A percentile compares a stretch with the other conserved stretches of the same genome.
Conservation (phyloP, 345 rosid species). For the thale cress (Arabidopsis thaliana) region TAIR10.1 NC_003075.7:16842001-16842500, state of each 20-base stretch:
- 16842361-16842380: conserved; percentile 70
- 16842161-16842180: background rate
- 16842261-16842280: conserved; percentile 43
- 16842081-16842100: conserved; percentile 9
- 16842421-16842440: conserved; percentile 86
- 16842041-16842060: conserved; percentile 31
- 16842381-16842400: conserved; percentile 95
- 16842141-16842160: background rate
- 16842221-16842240: conserved; percentile 24
- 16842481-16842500: conserved; percentile 98
- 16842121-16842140: background rate
- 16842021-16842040: background rate
- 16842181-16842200: background rate
- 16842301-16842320: conserved; percentile 31
- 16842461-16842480: conserved; percentile 99
- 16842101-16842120: background rate
- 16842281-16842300: conserved; percentile 31
- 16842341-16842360: conserved; percentile 57
- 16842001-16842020: conserved; percentile 23
- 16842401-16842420: conserved; percentile 99
- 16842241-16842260: conserved; percentile 45
- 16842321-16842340: conserved; percentile 37
- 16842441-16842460: conserved; percentile 92
- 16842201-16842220: conserved; percentile 7
- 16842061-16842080: conserved; percentile 10